Conservation (phyloP, 768 basidiomycete species). For the Lactifluus volemus region DNA sequence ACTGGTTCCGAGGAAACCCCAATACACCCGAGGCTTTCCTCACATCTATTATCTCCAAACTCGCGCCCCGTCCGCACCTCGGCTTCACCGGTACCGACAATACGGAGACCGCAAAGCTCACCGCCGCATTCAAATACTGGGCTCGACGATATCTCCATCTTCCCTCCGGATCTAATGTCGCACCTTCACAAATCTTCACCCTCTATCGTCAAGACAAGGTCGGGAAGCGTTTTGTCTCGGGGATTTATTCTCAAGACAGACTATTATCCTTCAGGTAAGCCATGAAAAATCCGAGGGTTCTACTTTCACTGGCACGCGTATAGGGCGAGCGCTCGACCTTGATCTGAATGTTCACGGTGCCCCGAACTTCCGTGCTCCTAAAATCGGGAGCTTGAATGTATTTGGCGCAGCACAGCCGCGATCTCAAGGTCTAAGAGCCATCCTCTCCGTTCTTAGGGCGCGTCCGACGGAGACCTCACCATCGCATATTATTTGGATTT, state of each 20-base stretch:
- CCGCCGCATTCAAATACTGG: slow-evolving; percentile 4
- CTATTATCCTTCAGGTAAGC: slow-evolving; percentile 62
- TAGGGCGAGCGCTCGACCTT: slow-evolving; percentile 82
- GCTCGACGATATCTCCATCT: not conserved
- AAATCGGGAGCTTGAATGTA: slow-evolving; percentile 74
- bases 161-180: slow-evolving; percentile 50
- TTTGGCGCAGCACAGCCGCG: slow-evolving; percentile 96
- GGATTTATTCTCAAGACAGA: slow-evolving; percentile 96
- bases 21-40: not conserved
- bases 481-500: slow-evolving; percentile 89
- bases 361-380: slow-evolving; percentile 87
- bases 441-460: slow-evolving; percentile 76
- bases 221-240: slow-evolving; percentile 75
- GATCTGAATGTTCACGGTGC: slow-evolving; percentile 91
- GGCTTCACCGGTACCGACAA: not conserved
- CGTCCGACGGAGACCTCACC: slow-evolving; percentile 54
- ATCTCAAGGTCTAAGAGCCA: slow-evolving; percentile 81
- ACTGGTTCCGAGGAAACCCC: not conserved
- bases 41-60: not conserved
- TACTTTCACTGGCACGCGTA: not conserved
- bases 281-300: too few species aligned
- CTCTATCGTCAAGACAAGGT: slow-evolving; percentile 73
- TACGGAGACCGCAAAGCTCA: slow-evolving; percentile 9
- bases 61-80: not conserved
- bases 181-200: slow-evolving; percentile 57